Base-by-base conservation (phyloP, 352 stramenopile genomes). In the Phytopythium ostracodes region DNA sequence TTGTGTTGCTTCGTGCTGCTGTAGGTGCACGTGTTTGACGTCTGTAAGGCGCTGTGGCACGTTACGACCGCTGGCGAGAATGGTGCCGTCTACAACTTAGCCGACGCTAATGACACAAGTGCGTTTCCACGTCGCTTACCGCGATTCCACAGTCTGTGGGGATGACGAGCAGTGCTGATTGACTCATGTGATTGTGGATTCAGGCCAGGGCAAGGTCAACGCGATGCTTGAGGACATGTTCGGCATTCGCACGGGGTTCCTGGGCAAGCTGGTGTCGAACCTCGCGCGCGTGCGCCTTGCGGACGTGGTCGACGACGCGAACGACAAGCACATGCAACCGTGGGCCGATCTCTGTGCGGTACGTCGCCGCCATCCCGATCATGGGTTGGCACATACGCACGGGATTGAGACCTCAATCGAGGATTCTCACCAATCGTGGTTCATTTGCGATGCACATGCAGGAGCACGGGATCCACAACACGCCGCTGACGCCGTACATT, bases 241-340 rank as follows among this genome's bases (percentile, higher is more conserved):
- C 65, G 77, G 80, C 40, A 94, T 96, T 62, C 76, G 84, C 59
- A 88, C 87, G 7, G 87, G 87, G 44, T 96, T 96, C 62, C 87
- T 92, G 25, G 87, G 87, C 60, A 92, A 93, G 59, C 71, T 96
- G 27, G 69, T 96, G 40, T 96, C 87, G 8, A 94, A 94, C 60
- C 64, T 96, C 24, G 87, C 87, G 7, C 78, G 81, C 22, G 70
- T 96, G 49, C 81, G 82, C 10, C 74, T 96, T 9, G 71, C 78
- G 40, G 84, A 93, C 53, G 84, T 94, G 50, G 87, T 93, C n/a
- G 76, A 96, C 64, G 84, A 94, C 63, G 85, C 85, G n/a, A 96
- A 96, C 58, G 87, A 96, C 55, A 96, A 96, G 75, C 87, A 96
- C 67, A 91, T 96, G 83, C 79, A 89, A 64, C 87, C 87, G 2